Evolutionary conservation across 2,329 filamentous ascomycete genomes (phyloP), one percentile per base, ranked within the genome.

Genomic region (Cordyceps militaris): DNA sequence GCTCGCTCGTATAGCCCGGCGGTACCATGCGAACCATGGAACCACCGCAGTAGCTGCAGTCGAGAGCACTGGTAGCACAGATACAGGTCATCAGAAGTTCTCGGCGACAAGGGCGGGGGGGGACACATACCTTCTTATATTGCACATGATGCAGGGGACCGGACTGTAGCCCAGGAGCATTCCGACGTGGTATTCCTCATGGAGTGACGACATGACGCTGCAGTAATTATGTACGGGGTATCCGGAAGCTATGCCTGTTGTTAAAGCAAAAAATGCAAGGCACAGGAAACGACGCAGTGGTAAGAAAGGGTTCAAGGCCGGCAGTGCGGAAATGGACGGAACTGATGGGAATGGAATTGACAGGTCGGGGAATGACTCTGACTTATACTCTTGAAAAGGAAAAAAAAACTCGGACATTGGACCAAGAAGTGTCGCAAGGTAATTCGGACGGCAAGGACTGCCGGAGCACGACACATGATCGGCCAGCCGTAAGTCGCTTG

Each of bases 61-160:
- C 56, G 14, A 48, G 34, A n/a, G 56, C 56, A 14, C 56, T 58
- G 42, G 6, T 36, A 36, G 34, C 34, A 36, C 34, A 3, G 13
- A 36, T 11, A 34, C 4, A 8, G 2, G 10, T 9, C 3, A 11
- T 49, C 19, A 56, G 53, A 14, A 19, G 40, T 21, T 30, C 14
- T 19, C 43, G 28, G 32, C 21, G 13, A 16, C 5, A 30, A 19
- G 6, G 4, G 7, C 9, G n/a, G 7, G 4, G n/a, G 14, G 8
- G 3, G 19, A n/a, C 46, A n/a, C 32, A 16, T 57, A 52, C 56
- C 21, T 57, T 44, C 40, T 34, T 9, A 32, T 46, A 30, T 14
- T 57, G 56, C 56, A 57, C 56, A 57, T 57, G 14, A 57, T 57
- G 38, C 56, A 57, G 8, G 48, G 56, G 3, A 57, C 56, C 23